Evolutionary conservation across 2,329 filamentous ascomycete genomes (phyloP).

Genomic region (Paracoccidioides brasiliensis): DNA sequence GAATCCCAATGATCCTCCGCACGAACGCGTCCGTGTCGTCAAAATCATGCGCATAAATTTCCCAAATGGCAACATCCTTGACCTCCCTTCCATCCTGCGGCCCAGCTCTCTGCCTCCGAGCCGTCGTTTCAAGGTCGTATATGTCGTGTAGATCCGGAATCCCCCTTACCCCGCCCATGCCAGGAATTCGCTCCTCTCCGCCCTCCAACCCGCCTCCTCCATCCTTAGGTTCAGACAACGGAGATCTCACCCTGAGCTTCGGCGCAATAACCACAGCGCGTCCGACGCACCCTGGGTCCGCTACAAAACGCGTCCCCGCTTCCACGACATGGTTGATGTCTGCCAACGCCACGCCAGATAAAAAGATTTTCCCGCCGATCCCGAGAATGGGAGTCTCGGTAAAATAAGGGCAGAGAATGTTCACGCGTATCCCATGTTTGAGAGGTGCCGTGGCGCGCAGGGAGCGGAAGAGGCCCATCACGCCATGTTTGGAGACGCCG

Average conservation of each 20-base stretch:
- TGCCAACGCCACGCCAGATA: conserved; percentile 45
- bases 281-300: conserved; percentile 45
- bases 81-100: conserved; percentile 11
- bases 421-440: conserved; percentile 44
- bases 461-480: conserved; percentile 51
- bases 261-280: conserved; percentile 47
- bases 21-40: conserved; percentile 44
- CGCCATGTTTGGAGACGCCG: conserved; percentile 50
- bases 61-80: conserved; percentile 41
- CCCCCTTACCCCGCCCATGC: conserved; percentile 9
- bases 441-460: conserved; percentile 39
- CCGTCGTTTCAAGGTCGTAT: conserved; percentile 5
- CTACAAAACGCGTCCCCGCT: conserved; percentile 48
- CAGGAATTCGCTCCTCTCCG: conserved; percentile 10
- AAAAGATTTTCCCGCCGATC: conserved; percentile 34
- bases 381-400: conserved; percentile 48
- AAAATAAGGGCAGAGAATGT: conserved; percentile 56
- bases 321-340: conserved; percentile 49
- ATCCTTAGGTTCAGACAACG: not conserved
- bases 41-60: conserved; percentile 48
- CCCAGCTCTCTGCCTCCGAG: conserved; percentile 11
- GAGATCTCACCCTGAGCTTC: conserved; percentile 34
- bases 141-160: conserved; percentile 12
- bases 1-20: conserved; percentile 38
- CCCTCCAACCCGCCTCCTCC: conserved; percentile 11